Evolutionary conservation across 2,329 filamentous ascomycete species (phyloP).

Genomic region (Cyclaneusma minus): DNA sequence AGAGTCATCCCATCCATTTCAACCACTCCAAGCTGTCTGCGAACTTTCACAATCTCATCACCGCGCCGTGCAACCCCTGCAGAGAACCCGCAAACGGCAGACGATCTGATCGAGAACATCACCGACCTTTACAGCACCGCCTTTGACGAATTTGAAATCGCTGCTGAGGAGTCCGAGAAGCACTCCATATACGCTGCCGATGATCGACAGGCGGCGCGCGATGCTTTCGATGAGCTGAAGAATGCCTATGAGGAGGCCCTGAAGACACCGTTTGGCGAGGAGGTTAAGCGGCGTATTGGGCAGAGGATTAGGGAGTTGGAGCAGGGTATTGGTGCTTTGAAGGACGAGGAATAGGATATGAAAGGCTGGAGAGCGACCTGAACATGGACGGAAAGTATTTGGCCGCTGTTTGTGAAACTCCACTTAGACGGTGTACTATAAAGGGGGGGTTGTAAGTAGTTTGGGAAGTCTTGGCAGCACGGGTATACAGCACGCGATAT

Average conservation of each 20-base stretch:
- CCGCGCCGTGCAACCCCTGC: conserved; percentile 1
- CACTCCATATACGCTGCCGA: conserved; percentile 28
- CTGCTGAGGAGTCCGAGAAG: conserved; percentile 27
- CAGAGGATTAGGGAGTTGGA: conserved; percentile 28
- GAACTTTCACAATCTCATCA: background rate
- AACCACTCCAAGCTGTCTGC: background rate
- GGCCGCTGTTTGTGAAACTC: too few species aligned
- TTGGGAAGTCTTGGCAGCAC: too few species aligned
- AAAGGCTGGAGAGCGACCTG: too few species aligned
- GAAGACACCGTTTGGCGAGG: conserved; percentile 20
- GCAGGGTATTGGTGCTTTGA: conserved; percentile 25
- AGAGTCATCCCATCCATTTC: conserved; percentile 1
- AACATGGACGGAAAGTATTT: too few species aligned
- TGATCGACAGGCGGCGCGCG: conserved; percentile 27
- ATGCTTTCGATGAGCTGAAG: conserved; percentile 24
- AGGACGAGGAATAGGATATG: conserved; percentile 22
- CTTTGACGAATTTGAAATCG: conserved; percentile 32
- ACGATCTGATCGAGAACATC: conserved; percentile 12
- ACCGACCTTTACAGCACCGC: conserved; percentile 24
- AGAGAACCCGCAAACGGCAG: conserved; percentile 6
- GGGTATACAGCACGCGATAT: too few species aligned
- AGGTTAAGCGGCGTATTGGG: conserved; percentile 26
- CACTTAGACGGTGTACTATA: too few species aligned
- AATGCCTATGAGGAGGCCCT: conserved; percentile 16
- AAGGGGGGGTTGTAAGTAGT: too few species aligned